These are phyloP conservation scores for Aureobasidium musti DNA, from an alignment of 2,329 filamentous ascomycete species.

Conservation along the genomic window DNA sequence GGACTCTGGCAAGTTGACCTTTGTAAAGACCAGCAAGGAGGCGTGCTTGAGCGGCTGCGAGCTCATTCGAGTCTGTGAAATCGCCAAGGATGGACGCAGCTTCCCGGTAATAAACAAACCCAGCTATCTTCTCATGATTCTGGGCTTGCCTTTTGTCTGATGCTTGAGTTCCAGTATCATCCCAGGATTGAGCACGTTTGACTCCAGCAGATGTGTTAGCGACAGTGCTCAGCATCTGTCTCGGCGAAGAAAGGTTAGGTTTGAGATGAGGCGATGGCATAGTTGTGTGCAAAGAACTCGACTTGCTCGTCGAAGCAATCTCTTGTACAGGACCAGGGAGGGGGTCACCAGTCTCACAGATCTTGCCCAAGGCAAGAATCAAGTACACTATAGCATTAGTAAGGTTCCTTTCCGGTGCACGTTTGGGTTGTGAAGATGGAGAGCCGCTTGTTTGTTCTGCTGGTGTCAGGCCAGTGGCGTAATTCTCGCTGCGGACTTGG, in stretches of 20 bases:
- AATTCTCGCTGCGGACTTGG: background rate
- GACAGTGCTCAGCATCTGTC: slow-evolving; percentile 38
- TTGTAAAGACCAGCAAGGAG: slow-evolving; percentile 86
- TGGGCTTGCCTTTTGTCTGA: slow-evolving; percentile 29
- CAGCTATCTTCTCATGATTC: slow-evolving; percentile 77
- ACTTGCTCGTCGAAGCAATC: slow-evolving; percentile 32
- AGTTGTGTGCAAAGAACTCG: slow-evolving; percentile 34
- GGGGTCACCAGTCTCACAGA: slow-evolving; percentile 61
- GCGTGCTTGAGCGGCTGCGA: slow-evolving; percentile 81
- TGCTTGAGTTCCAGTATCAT: slow-evolving; percentile 35
- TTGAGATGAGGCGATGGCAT: slow-evolving; percentile 36
- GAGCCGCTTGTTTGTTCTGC: background rate
- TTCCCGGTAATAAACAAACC: slow-evolving; percentile 83
- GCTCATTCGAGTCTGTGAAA: slow-evolving; percentile 72
- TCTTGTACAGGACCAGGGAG: slow-evolving; percentile 61
- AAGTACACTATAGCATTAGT: slow-evolving; percentile 80
- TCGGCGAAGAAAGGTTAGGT: slow-evolving; percentile 45
- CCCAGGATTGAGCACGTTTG: slow-evolving; percentile 37
- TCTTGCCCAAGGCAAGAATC: slow-evolving; percentile 82
- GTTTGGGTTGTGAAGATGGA: background rate
- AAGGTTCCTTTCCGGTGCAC: slow-evolving; percentile 49
- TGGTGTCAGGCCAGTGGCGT: background rate
- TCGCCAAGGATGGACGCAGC: slow-evolving; percentile 85
- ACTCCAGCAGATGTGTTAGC: slow-evolving; percentile 11
- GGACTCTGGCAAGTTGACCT: slow-evolving; percentile 79